phyloP scores from a whole-genome alignment of 306 rosid species.

The Echinosophora koreensis region DNA sequence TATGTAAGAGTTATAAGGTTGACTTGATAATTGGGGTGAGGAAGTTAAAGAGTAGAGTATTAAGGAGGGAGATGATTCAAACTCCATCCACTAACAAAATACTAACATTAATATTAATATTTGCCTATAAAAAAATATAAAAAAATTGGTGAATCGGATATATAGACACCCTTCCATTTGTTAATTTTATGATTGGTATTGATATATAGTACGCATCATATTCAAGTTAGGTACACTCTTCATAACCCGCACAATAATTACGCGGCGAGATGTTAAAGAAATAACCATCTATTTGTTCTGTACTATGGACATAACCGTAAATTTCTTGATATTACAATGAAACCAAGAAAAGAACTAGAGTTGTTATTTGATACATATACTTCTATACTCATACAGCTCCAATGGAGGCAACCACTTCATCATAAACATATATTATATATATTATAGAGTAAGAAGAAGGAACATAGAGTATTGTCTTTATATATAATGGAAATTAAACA shows the following conservation, averaged over 20 bases:
- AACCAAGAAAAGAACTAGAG: constrained; percentile 33
- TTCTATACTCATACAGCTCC: constrained; percentile 47
- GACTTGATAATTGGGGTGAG: no score
- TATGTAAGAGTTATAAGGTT: no score
- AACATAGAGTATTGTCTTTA: constrained; percentile 28
- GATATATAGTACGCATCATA: constrained; percentile 38
- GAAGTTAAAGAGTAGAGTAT: no score
- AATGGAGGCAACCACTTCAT: constrained; percentile 41
- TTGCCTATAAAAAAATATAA: no score
- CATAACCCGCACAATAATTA: constrained; percentile 46
- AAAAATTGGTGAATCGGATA: neutral
- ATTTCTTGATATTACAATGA: constrained; percentile 1
- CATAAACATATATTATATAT: constrained; percentile 28
- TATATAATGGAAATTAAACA: constrained; percentile 40
- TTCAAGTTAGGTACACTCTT: constrained; percentile 53
- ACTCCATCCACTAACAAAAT: no score
- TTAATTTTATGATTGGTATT: constrained; percentile 42
- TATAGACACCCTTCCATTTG: constrained; percentile 49
- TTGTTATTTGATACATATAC: constrained; percentile 51
- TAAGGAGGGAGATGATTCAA: no score
- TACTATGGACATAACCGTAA: constrained; percentile 40
- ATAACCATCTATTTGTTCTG: constrained; percentile 26
- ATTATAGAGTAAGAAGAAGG: constrained; percentile 40
- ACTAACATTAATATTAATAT: no score
- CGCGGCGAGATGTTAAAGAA: constrained; percentile 67